phyloP scores from a whole-genome alignment of 345 rosid genomes.

The Citropsis articulata region DNA sequence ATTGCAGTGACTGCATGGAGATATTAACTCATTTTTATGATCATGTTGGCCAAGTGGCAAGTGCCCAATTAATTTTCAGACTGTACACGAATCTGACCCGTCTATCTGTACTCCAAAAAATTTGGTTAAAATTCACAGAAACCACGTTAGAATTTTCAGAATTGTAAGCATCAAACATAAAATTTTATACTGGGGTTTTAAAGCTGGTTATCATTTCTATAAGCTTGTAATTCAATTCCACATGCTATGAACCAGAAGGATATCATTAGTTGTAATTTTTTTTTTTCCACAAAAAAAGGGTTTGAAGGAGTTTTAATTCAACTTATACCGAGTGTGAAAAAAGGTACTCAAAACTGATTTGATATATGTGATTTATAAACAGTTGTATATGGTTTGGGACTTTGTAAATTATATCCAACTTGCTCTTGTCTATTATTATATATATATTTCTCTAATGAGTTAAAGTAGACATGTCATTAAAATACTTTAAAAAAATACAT shows the following conservation, averaged over 20 bases:
- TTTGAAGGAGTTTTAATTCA: too few relatives aligned
- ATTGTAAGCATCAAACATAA: background rate
- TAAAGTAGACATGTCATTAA: too few relatives aligned
- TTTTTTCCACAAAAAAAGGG: too few relatives aligned
- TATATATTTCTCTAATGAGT: too few relatives aligned
- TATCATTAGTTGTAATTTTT: too few relatives aligned
- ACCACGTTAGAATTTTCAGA: background rate
- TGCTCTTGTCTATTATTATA: too few relatives aligned
- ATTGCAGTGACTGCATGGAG: background rate
- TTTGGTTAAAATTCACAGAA: background rate
- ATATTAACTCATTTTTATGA: background rate
- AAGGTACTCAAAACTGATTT: too few relatives aligned
- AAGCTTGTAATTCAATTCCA: background rate
- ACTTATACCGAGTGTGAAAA: too few relatives aligned
- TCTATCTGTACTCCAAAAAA: background rate
- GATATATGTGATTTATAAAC: too few relatives aligned
- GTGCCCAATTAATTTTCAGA: background rate
- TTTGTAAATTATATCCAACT: too few relatives aligned
- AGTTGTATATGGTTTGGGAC: too few relatives aligned
- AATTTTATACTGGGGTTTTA: background rate
- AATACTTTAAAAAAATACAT: too few relatives aligned
- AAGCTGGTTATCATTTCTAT: background rate
- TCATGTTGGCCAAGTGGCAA: constrained; percentile 3
- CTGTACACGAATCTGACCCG: background rate
- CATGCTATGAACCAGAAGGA: background rate